Evolutionary conservation across 2,329 filamentous ascomycete species (phyloP), one percentile per base, ranked within the genome.

Genomic region (Didymella arachidicola): DNA sequence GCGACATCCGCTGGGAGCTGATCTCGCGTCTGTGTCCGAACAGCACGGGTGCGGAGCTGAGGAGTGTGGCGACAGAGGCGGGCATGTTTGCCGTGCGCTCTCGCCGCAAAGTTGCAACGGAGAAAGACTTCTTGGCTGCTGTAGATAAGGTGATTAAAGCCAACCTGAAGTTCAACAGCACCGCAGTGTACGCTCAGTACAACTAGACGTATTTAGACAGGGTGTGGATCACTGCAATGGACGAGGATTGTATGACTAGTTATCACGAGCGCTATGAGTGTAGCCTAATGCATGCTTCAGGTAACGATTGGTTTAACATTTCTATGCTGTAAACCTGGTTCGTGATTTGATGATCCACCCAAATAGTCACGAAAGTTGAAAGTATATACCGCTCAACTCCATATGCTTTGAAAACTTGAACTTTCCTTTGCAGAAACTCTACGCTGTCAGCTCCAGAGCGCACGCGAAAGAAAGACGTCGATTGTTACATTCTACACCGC

Each of bases 91-190:
- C 95, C 60, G 97, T 99, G 66, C 88, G 95, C 45, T 92, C 92
- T 36, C 84, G 95, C 77, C 89, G 95, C 81, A 99, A 99, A 90
- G 92, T 99, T 16, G 95, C 95, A 0, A 94, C 93, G 1, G 95
- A 99, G 84, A 98, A 99, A 86, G 95, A 99, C 80, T 99, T 99
- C 81, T 81, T 99, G 70, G 93, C 92, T 57, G 94, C 95, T 2
- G 95, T 99, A 61, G 95, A 99, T 84, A 99, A 99, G 87, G 95
- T 99, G 64, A 98, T 98, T 83, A 97, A 97, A 86, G 93, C 91
- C 71, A 97, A 98, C 80, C 84, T 97, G 78, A 99, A 99, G 87
- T 99, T 99, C 85, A 98, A 97, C 87, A 96, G 91, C 58, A 99
- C 95, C 59, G 94, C 95, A 48, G 93, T 91, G 63, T 99, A 99